phyloP scores from a whole-genome alignment of 225 moss, liverwort and hornwort species.

The Polytrichum formosum region DNA sequence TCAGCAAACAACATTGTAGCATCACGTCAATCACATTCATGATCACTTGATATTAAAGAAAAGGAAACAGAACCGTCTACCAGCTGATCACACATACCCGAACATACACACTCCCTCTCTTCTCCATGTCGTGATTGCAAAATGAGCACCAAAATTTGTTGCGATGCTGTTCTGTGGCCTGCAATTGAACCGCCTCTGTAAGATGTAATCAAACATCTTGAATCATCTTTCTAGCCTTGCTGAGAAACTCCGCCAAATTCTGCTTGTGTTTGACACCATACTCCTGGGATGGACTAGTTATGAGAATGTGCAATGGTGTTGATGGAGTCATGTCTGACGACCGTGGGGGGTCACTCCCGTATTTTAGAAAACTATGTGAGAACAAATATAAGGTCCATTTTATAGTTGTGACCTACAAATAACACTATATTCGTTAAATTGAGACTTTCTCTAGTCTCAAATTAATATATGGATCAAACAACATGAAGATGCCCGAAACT shows the following conservation, averaged over 20 bases:
- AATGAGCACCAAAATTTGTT: conserved; percentile 81
- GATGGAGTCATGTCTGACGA: too few species aligned
- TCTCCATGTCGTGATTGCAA: conserved; percentile 69
- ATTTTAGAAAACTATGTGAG: too few species aligned
- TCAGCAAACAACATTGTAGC: neutral
- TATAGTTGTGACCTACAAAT: too few species aligned
- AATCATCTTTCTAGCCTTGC: conserved; percentile 46
- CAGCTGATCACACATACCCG: conserved; percentile 29
- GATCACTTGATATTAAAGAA: neutral
- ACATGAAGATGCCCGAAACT: too few species aligned
- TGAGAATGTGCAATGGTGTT: too few species aligned
- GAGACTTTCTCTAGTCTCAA: too few species aligned
- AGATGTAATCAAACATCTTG: conserved; percentile 47
- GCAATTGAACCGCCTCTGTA: conserved; percentile 37
- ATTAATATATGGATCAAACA: too few species aligned
- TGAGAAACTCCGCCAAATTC: conserved; percentile 42
- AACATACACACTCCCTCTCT: conserved; percentile 28
- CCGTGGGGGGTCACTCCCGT: too few species aligned
- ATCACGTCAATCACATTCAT: neutral
- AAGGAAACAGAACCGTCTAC: neutral
- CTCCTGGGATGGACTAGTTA: neutral
- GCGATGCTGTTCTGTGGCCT: conserved; percentile 4
- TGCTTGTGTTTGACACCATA: conserved; percentile 79
- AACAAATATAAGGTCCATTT: too few species aligned
- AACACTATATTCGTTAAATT: too few species aligned